phyloP scores from a whole-genome alignment of 768 basidiomycete genomes.

The Amanita polypyramis region DNA sequence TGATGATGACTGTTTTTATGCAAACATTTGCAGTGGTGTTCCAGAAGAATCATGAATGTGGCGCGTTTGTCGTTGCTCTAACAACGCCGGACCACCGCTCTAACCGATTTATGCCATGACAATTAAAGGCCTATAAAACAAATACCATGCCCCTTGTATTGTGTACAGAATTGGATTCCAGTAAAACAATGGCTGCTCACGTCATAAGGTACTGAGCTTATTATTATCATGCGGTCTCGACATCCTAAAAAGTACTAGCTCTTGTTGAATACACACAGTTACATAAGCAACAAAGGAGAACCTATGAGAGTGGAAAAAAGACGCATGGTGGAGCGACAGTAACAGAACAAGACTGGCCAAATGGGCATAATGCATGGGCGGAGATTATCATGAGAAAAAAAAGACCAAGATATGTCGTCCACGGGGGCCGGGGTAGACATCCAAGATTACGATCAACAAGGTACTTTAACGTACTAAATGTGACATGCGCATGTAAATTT shows the following conservation, averaged over 20 bases:
- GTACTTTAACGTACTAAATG: background rate
- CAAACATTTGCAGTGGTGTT: background rate
- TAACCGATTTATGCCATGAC: background rate
- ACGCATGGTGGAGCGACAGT: background rate
- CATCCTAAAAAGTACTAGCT: background rate
- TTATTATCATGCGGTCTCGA: background rate
- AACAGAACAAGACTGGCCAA: background rate
- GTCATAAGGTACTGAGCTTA: background rate
- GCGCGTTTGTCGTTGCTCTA: background rate
- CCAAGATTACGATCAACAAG: conserved; percentile 3
- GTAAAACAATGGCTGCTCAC: background rate
- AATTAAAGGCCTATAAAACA: background rate
- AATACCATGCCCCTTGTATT: background rate
- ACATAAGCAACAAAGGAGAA: background rate
- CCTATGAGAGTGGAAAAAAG: background rate
- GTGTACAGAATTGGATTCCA: background rate
- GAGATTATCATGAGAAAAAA: conserved; percentile 3
- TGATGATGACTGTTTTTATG: background rate
- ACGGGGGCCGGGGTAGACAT: background rate
- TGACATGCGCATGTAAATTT: background rate
- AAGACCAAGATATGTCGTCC: conserved; percentile 2
- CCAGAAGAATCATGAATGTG: background rate
- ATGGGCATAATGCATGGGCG: background rate
- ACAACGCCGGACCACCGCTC: background rate
- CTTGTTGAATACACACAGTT: background rate